Base-by-base conservation (phyloP, 495 filamentous ascomycete species). In the Penicillium simplicissimum region DNA sequence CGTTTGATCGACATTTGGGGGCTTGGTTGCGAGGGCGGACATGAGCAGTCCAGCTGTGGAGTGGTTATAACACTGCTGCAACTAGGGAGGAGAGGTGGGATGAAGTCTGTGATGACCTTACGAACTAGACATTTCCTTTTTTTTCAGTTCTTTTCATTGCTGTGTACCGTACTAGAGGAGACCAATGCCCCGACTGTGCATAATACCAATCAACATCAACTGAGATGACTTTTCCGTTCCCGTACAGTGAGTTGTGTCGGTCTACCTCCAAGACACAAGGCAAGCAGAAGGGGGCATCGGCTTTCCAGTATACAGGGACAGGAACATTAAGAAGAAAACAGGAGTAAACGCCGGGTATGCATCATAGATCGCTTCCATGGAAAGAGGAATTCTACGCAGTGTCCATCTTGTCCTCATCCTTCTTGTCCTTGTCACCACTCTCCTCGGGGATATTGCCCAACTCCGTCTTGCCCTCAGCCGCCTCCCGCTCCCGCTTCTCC, bases 381-480 rank as follows among this genome's bases (percentile, higher is more conserved):
- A 57, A 57, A 47, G 40, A 36, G 53, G 37, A 34, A 56, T 64
- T 64, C 66, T 76, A 81, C 38, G 77, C 79, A 52, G 79, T 81
- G 58, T 81, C 79, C 79, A 97, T 98, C 83, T 91, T 94, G 74
- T 97, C 93, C 62, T 89, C 87, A n/a, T 78, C 75, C 67, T 87
- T 84, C 68, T 85, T 85, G 67, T 87, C 83, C 68, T 84, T 83
- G 64, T 77, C 76, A 51, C 86, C 86, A 71, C 87, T 88, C 68
- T 92, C 92, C 73, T 98, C 95, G 66, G 91, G 86, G 69, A 97
- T 92, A 42, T 82, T 84, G 71, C 92, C 93, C 61, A 97, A 77
- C 52, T 79, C 78, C 45, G 79, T 82, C 76, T 86, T 88, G 47
- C 82, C 81, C 73, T 93, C 90, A 63, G 85, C 83, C 55, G 87